phyloP scores from a whole-genome alignment of 352 stramenopile genomes.

The Globisporangium sylvaticum region DNA sequence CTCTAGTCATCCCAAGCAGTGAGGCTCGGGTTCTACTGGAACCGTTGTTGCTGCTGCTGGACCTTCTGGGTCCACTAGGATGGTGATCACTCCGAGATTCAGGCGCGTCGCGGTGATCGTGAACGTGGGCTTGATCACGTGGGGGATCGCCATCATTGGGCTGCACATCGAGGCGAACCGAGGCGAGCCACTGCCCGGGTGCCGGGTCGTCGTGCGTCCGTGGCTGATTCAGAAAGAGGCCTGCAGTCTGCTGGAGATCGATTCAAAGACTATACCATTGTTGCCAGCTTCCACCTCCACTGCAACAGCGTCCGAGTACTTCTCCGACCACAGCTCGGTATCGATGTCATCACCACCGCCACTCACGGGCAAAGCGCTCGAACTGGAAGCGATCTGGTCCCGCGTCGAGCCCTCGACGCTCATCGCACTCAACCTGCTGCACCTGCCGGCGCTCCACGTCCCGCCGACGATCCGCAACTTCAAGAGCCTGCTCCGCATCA shows the following conservation, averaged over 20 bases:
- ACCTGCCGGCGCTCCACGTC: not conserved
- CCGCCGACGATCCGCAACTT: conserved; percentile 5
- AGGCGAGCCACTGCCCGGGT: conserved; percentile 2
- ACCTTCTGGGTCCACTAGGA: not conserved
- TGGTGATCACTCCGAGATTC: not conserved
- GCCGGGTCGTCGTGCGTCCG: conserved; percentile 13
- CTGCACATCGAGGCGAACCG: not conserved
- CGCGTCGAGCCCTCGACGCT: not conserved
- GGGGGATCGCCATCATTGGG: not conserved
- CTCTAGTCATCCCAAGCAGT: not conserved
- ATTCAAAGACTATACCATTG: not conserved
- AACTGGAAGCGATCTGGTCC: conserved; percentile 5
- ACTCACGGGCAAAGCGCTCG: not conserved
- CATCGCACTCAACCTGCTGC: not conserved
- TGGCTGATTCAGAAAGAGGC: conserved; percentile 8
- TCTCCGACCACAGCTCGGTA: not conserved
- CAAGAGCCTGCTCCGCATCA: not conserved
- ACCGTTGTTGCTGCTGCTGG: not conserved
- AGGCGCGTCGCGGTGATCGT: not conserved
- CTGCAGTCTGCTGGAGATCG: conserved; percentile 4
- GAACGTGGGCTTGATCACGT: not conserved
- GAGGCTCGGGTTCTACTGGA: not conserved
- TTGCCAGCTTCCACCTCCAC: not conserved
- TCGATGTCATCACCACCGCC: not conserved
- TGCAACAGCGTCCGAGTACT: not conserved